Evolutionary conservation across 306 rosid genomes (phyloP).

Genomic region (Corylus avellana): DNA sequence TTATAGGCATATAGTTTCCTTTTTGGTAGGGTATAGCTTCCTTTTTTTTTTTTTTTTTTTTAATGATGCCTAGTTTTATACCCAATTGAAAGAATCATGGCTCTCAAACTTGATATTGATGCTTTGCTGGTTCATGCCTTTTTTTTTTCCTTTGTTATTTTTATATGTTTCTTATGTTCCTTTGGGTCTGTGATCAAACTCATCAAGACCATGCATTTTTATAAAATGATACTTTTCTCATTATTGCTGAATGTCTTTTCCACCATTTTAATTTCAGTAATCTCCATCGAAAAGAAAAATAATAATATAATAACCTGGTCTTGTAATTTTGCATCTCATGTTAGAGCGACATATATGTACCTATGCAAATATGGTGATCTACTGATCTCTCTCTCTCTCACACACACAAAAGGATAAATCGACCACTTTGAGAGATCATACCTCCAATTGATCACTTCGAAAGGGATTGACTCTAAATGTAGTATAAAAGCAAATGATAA

Average conservation of each 20-base stretch:
- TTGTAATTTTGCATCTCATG: neutral
- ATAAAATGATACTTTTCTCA: neutral
- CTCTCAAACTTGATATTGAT: neutral
- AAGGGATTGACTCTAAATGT: too few relatives aligned
- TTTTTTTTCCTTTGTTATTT: neutral
- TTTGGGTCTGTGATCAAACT: neutral
- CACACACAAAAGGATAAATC: neutral
- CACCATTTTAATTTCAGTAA: neutral
- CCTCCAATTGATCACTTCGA: too few relatives aligned
- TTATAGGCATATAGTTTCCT: conserved; percentile 20
- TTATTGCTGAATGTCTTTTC: neutral
- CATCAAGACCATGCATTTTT: neutral
- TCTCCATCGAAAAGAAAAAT: neutral
- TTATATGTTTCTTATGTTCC: neutral
- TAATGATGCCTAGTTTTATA: conserved; percentile 6
- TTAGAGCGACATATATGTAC: neutral
- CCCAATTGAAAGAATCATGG: conserved; percentile 13
- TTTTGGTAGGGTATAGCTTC: conserved; percentile 45
- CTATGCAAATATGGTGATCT: neutral
- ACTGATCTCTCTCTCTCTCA: neutral
- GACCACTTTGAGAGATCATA: neutral
- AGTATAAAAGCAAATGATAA: too few relatives aligned
- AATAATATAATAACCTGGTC: too few relatives aligned
- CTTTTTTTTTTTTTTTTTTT: conserved; percentile 7
- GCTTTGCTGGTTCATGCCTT: neutral